These are phyloP conservation scores for Arthrobotrys musiformis DNA, from an alignment of 2,329 filamentous ascomycete genomes.

Conservation along the genomic window DNA sequence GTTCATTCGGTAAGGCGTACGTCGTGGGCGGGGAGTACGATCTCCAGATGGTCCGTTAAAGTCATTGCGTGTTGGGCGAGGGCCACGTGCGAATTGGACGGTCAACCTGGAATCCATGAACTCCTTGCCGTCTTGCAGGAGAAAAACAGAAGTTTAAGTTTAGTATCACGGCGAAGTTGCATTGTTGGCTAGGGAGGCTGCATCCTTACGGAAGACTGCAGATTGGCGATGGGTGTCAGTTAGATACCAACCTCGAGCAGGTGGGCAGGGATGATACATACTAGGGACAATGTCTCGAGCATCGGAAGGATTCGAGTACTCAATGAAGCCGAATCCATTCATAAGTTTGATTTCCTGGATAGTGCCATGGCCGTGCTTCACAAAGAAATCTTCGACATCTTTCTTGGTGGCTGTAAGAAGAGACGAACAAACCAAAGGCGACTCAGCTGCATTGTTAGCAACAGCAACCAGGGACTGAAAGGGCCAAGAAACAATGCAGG, in stretches of 20 bases:
- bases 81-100: slow-evolving; percentile 96
- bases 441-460: slow-evolving; percentile 66
- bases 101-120: slow-evolving; percentile 98
- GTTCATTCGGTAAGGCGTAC: slow-evolving; percentile 95
- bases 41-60: slow-evolving; percentile 70
- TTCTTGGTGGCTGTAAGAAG: slow-evolving; percentile 90
- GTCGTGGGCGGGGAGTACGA: slow-evolving; percentile 82
- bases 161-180: slow-evolving; percentile 52
- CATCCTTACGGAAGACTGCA: slow-evolving; percentile 72
- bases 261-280: slow-evolving; percentile 66
- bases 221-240: slow-evolving; percentile 48
- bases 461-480: slow-evolving; percentile 2
- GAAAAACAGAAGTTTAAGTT: slow-evolving; percentile 17
- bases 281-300: slow-evolving; percentile 97
- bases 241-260: slow-evolving; percentile 45
- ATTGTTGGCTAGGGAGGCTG: slow-evolving; percentile 60
- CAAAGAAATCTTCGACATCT: slow-evolving; percentile 95
- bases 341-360: slow-evolving; percentile 99
- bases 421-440: slow-evolving; percentile 41
- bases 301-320: slow-evolving; percentile 98
- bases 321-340: slow-evolving; percentile 99
- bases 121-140: slow-evolving; percentile 79
- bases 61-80: slow-evolving; percentile 72
- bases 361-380: slow-evolving; percentile 92
- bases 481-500: neutral